A percentile compares a stretch with the other conserved stretches of the same genome.
These are phyloP conservation scores for Malassezia globosa DNA, from an alignment of 1,284 basidiomycete species.

Conservation along the genomic window DNA sequence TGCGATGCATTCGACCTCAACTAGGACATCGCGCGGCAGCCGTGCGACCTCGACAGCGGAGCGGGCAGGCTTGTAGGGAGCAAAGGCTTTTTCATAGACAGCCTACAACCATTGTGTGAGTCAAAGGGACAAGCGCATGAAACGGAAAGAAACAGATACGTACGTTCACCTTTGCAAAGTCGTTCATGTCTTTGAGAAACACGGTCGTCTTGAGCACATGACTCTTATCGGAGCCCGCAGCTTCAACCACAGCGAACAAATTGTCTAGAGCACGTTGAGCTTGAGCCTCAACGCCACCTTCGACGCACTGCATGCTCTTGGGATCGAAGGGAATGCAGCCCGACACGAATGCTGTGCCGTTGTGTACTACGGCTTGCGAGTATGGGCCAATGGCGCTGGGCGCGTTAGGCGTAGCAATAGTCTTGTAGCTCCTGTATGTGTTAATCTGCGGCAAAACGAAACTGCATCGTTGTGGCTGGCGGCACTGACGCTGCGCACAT, in stretches of 20 bases:
- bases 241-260: constrained; percentile 70
- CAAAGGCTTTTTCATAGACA: constrained; percentile 46
- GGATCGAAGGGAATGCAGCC: constrained; percentile 82
- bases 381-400: constrained; percentile 46
- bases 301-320: constrained; percentile 60
- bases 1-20: constrained; percentile 85
- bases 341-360: constrained; percentile 75
- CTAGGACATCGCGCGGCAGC: constrained; percentile 65
- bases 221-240: constrained; percentile 53
- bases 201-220: constrained; percentile 51
- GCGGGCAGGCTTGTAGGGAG: constrained; percentile 68
- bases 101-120: constrained; percentile 10
- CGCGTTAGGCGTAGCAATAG: constrained; percentile 36
- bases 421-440: constrained; percentile 30
- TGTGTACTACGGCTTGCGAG: constrained; percentile 63
- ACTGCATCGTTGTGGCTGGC: too few relatives aligned
- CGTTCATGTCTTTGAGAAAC: constrained; percentile 83
- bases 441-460: background rate
- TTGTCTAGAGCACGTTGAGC: constrained; percentile 76
- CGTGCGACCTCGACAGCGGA: constrained; percentile 62
- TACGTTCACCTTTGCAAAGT: constrained; percentile 73
- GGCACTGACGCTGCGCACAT: background rate
- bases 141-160: too few relatives aligned
- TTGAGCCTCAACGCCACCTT: constrained; percentile 68
- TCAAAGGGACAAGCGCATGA: too few relatives aligned